Base-by-base conservation (phyloP, 371 early-diverging fungal genomes). In the Mucor lusitanicus region DNA sequence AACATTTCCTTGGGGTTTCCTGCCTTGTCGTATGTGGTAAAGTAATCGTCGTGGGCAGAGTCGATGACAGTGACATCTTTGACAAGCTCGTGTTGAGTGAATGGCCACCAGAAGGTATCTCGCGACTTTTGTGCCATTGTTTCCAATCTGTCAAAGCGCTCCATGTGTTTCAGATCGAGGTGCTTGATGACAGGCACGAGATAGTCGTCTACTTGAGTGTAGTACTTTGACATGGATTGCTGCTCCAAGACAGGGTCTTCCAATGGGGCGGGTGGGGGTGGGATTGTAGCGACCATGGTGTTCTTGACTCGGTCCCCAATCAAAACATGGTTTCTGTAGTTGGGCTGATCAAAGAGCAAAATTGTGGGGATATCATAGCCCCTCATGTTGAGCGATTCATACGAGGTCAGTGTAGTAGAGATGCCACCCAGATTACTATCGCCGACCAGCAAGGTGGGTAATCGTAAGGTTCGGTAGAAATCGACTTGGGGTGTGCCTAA, bases 391-490 rank as follows among this genome's bases (percentile, higher is more conserved):
- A 93, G 79, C 0, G 91, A 84, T 68, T 95, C 95, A 71, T 85
- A 90, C 0, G 93, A 84, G 0, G 91, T 83, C 30, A 93, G 62
- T 5, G 95, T 93, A 3, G 95, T 92, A 0, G 92, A 91, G 61
- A 95, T 93, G 1, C 94, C 94, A 33, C 94, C 94, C 1, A 95
- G 77, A 12, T 85, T 79, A 44, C 89, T 78, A 74, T 93, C 95
- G 23, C 94, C 95, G 27, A 94, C 74, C 0, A 95, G 81, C 15
- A 95, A 68, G 12, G 87, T 84, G 9, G 94, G 93, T 7, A 91
- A 72, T 25, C 91, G 85, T 8, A 93, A 76, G 5, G 87, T 78
- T n/a, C 93, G 84, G 76, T 91, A 93, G 66, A 90, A 88, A 46
- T 86, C 86, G 13, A 84, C 85, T 73, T 95, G 95, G 23, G 90